These are phyloP conservation scores for Amylocarpus encephaloides DNA, from an alignment of 2,329 filamentous ascomycete genomes.

Conservation along the genomic window DNA sequence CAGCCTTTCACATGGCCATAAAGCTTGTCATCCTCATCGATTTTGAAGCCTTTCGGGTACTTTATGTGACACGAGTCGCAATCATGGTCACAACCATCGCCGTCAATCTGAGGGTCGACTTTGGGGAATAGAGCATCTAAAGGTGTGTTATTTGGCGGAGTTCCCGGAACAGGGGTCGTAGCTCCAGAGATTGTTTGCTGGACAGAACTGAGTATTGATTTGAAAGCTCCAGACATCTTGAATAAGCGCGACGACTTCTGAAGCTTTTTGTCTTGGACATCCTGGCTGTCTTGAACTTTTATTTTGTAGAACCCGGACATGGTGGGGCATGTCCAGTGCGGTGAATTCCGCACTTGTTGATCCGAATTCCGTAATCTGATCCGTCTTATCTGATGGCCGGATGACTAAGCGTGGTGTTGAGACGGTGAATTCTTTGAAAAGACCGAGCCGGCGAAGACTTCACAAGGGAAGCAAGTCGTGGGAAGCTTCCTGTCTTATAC, in stretches of 20 bases:
- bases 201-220: slow-evolving; percentile 24
- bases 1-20: slow-evolving; percentile 84
- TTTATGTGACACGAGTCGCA: slow-evolving; percentile 74
- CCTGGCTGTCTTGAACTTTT: neutral
- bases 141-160: slow-evolving; percentile 19
- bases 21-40: slow-evolving; percentile 71
- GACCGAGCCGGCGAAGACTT: too few relatives aligned
- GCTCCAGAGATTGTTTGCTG: slow-evolving; percentile 22
- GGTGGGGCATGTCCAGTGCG: neutral
- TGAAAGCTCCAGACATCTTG: slow-evolving; percentile 25
- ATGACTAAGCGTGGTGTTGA: too few relatives aligned
- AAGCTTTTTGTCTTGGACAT: neutral
- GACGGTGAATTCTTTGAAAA: too few relatives aligned
- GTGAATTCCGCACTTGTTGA: neutral
- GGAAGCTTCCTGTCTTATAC: too few relatives aligned
- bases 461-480: too few relatives aligned
- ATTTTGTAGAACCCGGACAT: too few relatives aligned
- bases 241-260: neutral
- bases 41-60: slow-evolving; percentile 65
- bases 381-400: neutral
- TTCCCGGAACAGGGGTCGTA: slow-evolving; percentile 22
- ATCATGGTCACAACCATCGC: slow-evolving; percentile 83
- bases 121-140: slow-evolving; percentile 57
- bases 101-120: slow-evolving; percentile 71
- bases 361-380: slow-evolving; percentile 13